Conservation (phyloP, 768 basidiomycete species). For the Paxillus rubicundulus region DNA sequence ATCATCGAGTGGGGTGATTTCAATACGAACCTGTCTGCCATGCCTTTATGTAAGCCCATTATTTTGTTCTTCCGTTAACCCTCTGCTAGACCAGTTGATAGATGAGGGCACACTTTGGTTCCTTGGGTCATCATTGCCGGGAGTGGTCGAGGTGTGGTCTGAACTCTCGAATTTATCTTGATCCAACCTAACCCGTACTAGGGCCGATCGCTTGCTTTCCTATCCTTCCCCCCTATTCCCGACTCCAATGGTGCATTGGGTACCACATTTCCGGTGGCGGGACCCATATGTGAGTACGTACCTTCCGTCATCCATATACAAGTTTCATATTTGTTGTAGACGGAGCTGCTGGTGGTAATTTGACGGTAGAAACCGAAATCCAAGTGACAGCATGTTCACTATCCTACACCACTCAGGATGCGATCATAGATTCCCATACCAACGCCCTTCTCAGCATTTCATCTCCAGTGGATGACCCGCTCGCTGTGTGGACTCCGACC, state of each 20-base stretch:
- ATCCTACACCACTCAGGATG: background rate
- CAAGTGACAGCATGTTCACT: background rate
- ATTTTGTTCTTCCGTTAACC: no score
- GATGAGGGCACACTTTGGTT: background rate
- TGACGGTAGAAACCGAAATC: background rate
- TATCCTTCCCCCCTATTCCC: background rate
- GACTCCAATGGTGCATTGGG: background rate
- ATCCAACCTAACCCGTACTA: background rate
- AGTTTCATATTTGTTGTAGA: background rate
- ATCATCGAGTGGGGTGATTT: background rate
- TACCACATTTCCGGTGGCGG: background rate
- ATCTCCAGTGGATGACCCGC: background rate
- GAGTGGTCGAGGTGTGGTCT: background rate
- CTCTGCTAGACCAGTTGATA: background rate
- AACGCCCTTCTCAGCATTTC: background rate
- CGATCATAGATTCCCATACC: background rate
- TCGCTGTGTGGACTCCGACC: background rate
- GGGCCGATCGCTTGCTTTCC: background rate
- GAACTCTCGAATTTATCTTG: no score
- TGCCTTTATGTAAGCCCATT: background rate
- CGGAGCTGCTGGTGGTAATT: background rate
- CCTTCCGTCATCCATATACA: background rate
- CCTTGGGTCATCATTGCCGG: no score
- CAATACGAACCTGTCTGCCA: no score
- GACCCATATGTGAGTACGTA: background rate